phyloP scores from a whole-genome alignment of 331 rosid genomes.

The Malus hybrid region DNA sequence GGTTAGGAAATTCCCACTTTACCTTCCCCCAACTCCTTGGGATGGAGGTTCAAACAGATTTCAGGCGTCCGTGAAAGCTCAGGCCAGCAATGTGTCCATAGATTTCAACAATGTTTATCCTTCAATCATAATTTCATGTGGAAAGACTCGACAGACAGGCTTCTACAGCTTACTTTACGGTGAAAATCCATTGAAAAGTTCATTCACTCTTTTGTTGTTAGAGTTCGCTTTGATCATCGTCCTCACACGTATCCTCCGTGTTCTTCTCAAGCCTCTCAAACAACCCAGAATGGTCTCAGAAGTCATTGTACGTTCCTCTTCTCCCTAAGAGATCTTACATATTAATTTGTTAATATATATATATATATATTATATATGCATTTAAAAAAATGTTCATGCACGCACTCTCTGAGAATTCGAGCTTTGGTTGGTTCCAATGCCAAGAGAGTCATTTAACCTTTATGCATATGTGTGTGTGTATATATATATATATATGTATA shows the following conservation, averaged over 20 bases:
- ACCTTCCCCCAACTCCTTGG: constrained; percentile 15
- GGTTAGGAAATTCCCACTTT: constrained; percentile 31
- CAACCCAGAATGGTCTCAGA: constrained; percentile 60
- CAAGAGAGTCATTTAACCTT: too few species aligned
- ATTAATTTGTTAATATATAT: too few species aligned
- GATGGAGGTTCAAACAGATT: neutral
- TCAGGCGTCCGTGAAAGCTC: constrained; percentile 4
- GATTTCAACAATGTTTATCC: neutral
- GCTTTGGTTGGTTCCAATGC: too few species aligned
- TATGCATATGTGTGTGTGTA: too few species aligned
- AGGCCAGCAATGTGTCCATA: neutral
- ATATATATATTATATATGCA: too few species aligned
- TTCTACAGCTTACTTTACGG: constrained; percentile 31
- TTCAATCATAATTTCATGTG: neutral
- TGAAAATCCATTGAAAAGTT: constrained; percentile 26
- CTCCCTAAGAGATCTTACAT: too few species aligned
- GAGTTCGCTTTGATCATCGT: constrained; percentile 22
- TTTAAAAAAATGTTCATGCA: too few species aligned
- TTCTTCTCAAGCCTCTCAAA: constrained; percentile 53
- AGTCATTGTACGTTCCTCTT: constrained; percentile 41
- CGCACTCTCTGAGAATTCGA: too few species aligned
- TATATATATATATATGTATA: too few species aligned
- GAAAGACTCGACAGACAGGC: neutral
- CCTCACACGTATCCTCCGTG: constrained; percentile 26
- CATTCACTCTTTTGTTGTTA: constrained; percentile 35